These are phyloP conservation scores for Pseudocercospora fuligena DNA, from an alignment of 2,329 filamentous ascomycete genomes.

Conservation along the genomic window DNA sequence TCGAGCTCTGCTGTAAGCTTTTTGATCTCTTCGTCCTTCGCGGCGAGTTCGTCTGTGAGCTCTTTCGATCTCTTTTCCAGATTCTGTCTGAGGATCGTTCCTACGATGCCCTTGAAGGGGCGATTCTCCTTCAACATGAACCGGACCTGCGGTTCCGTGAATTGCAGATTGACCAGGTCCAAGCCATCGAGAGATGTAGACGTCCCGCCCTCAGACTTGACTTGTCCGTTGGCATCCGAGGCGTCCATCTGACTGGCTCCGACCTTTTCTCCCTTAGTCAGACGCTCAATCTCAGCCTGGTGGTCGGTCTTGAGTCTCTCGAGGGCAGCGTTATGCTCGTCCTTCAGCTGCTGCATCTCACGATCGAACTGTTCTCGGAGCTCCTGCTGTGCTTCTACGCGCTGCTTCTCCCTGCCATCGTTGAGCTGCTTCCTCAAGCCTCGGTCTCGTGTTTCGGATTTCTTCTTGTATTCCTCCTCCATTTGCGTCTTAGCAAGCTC, in stretches of 20 bases:
- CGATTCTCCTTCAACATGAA: slow-evolving; percentile 57
- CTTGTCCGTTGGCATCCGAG: slow-evolving; percentile 41
- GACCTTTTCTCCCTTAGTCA: slow-evolving; percentile 42
- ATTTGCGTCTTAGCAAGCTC: slow-evolving; percentile 48
- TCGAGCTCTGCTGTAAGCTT: slow-evolving; percentile 29
- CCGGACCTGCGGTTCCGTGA: slow-evolving; percentile 56
- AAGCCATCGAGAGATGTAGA: slow-evolving; percentile 29
- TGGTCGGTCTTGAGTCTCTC: slow-evolving; percentile 45
- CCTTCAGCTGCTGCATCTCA: slow-evolving; percentile 54
- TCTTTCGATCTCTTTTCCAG: slow-evolving; percentile 49
- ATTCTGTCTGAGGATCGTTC: slow-evolving; percentile 52
- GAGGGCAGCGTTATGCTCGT: slow-evolving; percentile 53
- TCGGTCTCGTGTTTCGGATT: slow-evolving; percentile 71
- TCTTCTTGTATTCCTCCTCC: slow-evolving; percentile 57
- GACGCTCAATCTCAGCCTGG: slow-evolving; percentile 43
- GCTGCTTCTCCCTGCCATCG: slow-evolving; percentile 46
- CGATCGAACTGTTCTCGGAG: slow-evolving; percentile 51
- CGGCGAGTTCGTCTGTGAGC: slow-evolving; percentile 40
- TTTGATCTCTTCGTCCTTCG: slow-evolving; percentile 39
- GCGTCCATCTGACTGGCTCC: slow-evolving; percentile 44
- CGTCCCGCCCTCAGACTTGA: slow-evolving; percentile 40
- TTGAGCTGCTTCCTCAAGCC: slow-evolving; percentile 70
- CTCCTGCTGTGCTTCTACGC: slow-evolving; percentile 45
- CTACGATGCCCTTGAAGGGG: slow-evolving; percentile 58
- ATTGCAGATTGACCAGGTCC: slow-evolving; percentile 38